Evolutionary conservation across 352 stramenopile genomes (phyloP), one percentile per base, ranked within the genome.

Genomic region (Blastocystis sp.): DNA sequence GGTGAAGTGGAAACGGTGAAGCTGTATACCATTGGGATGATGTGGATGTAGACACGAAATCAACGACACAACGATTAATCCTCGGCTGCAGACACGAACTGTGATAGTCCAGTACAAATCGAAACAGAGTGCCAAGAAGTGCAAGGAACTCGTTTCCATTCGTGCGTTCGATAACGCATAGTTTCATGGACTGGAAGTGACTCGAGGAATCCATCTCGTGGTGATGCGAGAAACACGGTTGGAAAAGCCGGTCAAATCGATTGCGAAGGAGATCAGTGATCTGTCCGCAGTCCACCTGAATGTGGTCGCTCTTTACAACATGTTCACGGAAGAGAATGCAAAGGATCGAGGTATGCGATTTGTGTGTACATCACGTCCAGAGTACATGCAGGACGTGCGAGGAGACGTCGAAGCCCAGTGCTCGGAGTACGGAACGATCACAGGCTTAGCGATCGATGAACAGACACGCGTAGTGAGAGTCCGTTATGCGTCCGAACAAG

Each of bases 391-490:
- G 7, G 67, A 78, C 24, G 4, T 78, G 44, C 21, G 67, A 42
- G 67, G 57, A 56, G 67, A 78, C 34, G 67, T 78, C 8, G 67
- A 78, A 27, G 7, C 14, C 7, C 40, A 78, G 67, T 49, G 34
- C 14, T 24, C n/a, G n/a, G 21, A 78, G 49, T 78, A 78, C 36
- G 67, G 67, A 21, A 78, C 18, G 34, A 49, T 78, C 18, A 78
- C 67, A 56, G 67, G 67, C 21, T 44, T 78, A 14, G 67, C 67
- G 4, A 59, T 78, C 21, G 34, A 78, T 42, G 67, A 78, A 29
- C 8, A 42, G 49, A 16, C 56, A 8, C n/a, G 18, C 6, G 11
- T 46, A 9, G 67, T 78, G 24, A 8, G 56, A 3, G n/a, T 78
- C 4, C 67, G 67, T 16, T 78, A 61, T 42, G 56, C 67, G 32